Evolutionary conservation across 139 green algal species (phyloP).

Genomic region (Astrephomene gubernaculifera): DNA sequence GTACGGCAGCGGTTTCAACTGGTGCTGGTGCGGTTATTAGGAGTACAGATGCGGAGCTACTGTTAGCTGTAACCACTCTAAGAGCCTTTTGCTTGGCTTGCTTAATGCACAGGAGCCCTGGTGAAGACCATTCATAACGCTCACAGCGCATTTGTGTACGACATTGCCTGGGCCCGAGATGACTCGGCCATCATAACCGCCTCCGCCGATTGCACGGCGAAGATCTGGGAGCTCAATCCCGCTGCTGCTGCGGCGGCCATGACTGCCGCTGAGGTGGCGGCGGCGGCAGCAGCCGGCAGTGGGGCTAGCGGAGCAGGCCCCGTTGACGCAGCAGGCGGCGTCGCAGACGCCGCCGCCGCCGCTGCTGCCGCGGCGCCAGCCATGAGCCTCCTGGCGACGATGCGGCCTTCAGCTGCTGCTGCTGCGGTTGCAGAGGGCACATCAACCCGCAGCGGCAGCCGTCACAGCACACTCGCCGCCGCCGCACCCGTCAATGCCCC

Average conservation of each 20-base stretch:
- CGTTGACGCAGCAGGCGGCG: neutral
- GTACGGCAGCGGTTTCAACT: neutral
- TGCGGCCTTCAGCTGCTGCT: neutral
- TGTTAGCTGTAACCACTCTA: no score
- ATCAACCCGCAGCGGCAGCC: neutral
- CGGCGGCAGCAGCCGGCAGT: neutral
- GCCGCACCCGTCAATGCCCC: neutral
- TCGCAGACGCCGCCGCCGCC: neutral
- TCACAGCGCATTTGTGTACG: constrained; percentile 57
- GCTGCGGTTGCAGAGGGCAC: neutral
- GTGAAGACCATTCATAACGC: constrained; percentile 12
- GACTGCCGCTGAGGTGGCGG: neutral
- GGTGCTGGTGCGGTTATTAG: no score
- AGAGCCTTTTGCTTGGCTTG: no score
- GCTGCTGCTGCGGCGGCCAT: constrained; percentile 9
- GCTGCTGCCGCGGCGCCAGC: constrained; percentile 8
- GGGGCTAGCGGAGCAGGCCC: no score
- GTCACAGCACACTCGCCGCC: neutral
- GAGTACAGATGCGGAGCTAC: no score
- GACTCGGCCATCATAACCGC: constrained; percentile 56
- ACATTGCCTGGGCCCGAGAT: constrained; percentile 55
- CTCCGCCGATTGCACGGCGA: constrained; percentile 64
- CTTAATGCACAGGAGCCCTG: constrained; percentile 17
- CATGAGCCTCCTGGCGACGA: constrained; percentile 17
- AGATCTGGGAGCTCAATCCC: constrained; percentile 46